phyloP scores from a whole-genome alignment of 2,329 filamentous ascomycete species.

The Hymenoscyphus scutula region DNA sequence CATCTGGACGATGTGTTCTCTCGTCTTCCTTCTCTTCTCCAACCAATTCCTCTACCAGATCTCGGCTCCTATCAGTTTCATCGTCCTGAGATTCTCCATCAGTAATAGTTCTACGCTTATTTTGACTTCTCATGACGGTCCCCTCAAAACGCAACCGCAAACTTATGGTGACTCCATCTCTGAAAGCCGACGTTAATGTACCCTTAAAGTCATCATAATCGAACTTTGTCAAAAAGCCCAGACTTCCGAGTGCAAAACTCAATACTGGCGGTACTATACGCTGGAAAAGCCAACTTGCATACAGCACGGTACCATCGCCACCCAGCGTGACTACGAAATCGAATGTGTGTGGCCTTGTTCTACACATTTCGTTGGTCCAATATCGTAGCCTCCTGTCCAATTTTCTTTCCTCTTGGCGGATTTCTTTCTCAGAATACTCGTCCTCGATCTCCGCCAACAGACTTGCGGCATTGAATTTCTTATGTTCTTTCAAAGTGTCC shows the following conservation, averaged over 20 bases:
- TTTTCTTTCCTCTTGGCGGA: constrained; percentile 24
- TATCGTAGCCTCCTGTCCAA: constrained; percentile 59
- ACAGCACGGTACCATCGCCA: constrained; percentile 95
- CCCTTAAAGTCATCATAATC: constrained; percentile 75
- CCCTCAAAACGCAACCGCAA: constrained; percentile 87
- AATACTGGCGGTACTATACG: constrained; percentile 89
- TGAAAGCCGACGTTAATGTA: constrained; percentile 70
- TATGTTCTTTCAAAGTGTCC: constrained; percentile 67
- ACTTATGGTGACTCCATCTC: constrained; percentile 83
- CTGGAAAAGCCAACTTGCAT: constrained; percentile 96
- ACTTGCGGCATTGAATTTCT: constrained; percentile 69
- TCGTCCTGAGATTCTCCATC: constrained; percentile 38
- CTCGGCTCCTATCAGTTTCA: constrained; percentile 46
- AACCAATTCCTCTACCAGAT: constrained; percentile 86
- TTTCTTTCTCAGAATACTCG: constrained; percentile 40
- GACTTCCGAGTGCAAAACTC: constrained; percentile 84
- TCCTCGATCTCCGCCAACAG: constrained; percentile 60
- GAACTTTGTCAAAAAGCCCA: constrained; percentile 96
- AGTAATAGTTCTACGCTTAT: constrained; percentile 38
- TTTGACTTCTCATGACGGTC: constrained; percentile 81
- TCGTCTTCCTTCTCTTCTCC: constrained; percentile 82
- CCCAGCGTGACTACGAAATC: constrained; percentile 92
- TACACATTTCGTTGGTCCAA: constrained; percentile 81
- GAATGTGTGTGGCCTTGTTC: constrained; percentile 76
- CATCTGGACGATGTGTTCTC: constrained; percentile 80